A percentile compares a stretch with the other conserved stretches of the same genome.
phyloP scores from a whole-genome alignment of 768 basidiomycete species.

The Tricholoma bakamatsutake region DNA sequence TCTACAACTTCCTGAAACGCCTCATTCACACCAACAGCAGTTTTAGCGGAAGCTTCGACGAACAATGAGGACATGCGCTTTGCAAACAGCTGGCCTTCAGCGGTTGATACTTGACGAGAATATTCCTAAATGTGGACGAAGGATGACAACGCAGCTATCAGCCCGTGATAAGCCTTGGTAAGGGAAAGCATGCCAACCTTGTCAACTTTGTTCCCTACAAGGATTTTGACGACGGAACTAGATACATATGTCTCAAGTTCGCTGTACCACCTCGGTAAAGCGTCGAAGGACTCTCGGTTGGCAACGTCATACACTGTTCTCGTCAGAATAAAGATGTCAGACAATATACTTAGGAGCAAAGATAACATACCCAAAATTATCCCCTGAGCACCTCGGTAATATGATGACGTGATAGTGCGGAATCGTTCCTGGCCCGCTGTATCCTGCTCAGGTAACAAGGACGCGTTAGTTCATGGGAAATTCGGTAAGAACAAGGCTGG shows the following conservation, averaged over 20 bases:
- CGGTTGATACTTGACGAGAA: conserved; percentile 77
- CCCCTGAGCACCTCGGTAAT: conserved; percentile 87
- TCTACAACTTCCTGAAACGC: conserved; percentile 70
- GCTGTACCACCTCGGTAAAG: conserved; percentile 87
- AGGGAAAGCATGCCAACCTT: conserved; percentile 44
- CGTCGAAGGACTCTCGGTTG: conserved; percentile 88
- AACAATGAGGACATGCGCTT: conserved; percentile 78
- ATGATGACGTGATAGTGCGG: conserved; percentile 90
- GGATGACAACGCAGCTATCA: neutral
- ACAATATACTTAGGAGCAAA: neutral
- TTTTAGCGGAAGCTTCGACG: conserved; percentile 92
- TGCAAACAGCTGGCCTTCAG: conserved; percentile 79
- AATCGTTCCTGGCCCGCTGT: conserved; percentile 98
- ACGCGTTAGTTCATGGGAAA: neutral
- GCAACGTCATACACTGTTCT: conserved; percentile 91
- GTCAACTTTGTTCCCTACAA: conserved; percentile 94
- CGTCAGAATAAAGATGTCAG: neutral
- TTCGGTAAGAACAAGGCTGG: neutral
- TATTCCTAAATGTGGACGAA: conserved; percentile 54
- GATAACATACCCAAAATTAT: conserved; percentile 57
- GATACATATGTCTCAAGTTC: conserved; percentile 94
- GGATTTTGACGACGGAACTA: conserved; percentile 82
- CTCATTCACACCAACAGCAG: conserved; percentile 73
- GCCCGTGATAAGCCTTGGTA: neutral
- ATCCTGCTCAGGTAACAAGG: conserved; percentile 45